A percentile compares a stretch with the other conserved stretches of the same genome.
These are phyloP conservation scores for Eutrema japonicum DNA, from an alignment of 345 rosid genomes.

Conservation along the genomic window DNA sequence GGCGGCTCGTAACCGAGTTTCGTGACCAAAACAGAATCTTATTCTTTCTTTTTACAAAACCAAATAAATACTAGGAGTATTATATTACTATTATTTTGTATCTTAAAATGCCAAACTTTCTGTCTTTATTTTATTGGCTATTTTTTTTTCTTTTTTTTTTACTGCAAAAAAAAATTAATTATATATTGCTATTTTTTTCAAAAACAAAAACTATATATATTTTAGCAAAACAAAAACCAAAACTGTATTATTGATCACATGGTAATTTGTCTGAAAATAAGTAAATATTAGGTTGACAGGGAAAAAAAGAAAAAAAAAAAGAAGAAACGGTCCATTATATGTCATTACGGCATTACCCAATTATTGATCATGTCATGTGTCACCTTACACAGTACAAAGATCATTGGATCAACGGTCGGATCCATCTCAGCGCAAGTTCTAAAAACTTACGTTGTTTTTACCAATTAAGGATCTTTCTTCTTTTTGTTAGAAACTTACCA, in stretches of 20 bases:
- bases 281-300: neutral
- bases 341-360: neutral
- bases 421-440: constrained; percentile 8
- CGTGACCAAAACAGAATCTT: constrained; percentile 22
- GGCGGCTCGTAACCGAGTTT: constrained; percentile 30
- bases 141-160: neutral
- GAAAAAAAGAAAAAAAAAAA: neutral
- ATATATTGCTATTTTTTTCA: neutral
- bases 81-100: neutral
- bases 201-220: too few relatives aligned
- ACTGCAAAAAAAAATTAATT: neutral
- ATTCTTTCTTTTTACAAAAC: neutral
- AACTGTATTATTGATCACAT: neutral
- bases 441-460: neutral
- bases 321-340: neutral
- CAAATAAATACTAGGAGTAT: neutral
- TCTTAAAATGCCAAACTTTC: neutral
- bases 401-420: neutral
- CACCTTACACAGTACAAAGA: neutral
- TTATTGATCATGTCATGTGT: neutral
- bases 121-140: neutral
- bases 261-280: neutral
- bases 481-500: too few relatives aligned
- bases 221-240: too few relatives aligned
- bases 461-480: neutral